Evolutionary conservation across 2,329 filamentous ascomycete species (phyloP).

Genomic region (Chrysoporthe puriensis): DNA sequence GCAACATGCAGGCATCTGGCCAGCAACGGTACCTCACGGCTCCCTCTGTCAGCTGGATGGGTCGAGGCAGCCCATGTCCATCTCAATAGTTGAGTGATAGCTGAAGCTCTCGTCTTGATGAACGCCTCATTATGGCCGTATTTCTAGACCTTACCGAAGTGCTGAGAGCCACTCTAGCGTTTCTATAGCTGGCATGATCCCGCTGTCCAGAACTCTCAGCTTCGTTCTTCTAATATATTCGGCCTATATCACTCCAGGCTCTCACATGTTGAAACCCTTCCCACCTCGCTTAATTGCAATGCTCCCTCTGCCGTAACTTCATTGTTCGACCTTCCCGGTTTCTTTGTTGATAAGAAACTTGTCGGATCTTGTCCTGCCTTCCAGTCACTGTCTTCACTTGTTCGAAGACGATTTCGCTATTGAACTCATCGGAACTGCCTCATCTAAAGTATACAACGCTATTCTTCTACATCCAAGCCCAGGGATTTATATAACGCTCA

Average conservation of each 20-base stretch:
- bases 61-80: background rate
- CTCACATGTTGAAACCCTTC: background rate
- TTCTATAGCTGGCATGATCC: background rate
- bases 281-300: background rate
- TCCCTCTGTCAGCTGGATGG: background rate
- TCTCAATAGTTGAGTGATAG: conserved; percentile 13
- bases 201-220: background rate
- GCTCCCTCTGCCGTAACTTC: background rate
- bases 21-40: background rate
- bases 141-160: background rate
- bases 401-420: background rate
- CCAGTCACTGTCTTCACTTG: background rate
- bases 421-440: too few relatives aligned
- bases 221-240: background rate
- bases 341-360: background rate
- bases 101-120: conserved; percentile 2
- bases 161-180: background rate
- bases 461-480: background rate
- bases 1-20: conserved; percentile 1
- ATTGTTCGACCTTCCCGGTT: background rate
- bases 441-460: background rate
- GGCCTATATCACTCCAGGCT: background rate
- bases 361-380: background rate
- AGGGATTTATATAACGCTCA: background rate
- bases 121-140: background rate